Evolutionary conservation across 2,329 filamentous ascomycete species (phyloP).

Genomic region (Exophiala sp.): DNA sequence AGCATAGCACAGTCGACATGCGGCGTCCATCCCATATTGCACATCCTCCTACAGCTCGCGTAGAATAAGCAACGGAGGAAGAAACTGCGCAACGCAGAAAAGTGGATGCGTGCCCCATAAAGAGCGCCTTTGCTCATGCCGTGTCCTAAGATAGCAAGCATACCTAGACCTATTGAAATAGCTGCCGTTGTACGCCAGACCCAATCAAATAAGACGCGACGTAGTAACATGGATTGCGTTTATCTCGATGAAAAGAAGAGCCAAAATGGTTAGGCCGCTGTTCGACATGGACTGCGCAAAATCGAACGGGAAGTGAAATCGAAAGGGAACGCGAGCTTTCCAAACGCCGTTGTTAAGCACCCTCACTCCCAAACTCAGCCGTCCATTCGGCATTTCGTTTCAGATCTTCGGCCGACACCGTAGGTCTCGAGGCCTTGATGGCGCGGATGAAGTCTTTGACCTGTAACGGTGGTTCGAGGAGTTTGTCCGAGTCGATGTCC

Average conservation of each 20-base stretch:
- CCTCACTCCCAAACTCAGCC: conserved; percentile 89
- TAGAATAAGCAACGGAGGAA: too few relatives aligned
- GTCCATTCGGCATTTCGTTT: conserved; percentile 87
- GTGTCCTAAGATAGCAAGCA: neutral
- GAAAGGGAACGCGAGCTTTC: too few relatives aligned
- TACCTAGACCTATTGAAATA: neutral
- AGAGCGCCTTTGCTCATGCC: conserved; percentile 6
- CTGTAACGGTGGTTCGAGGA: conserved; percentile 78
- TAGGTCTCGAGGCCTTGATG: conserved; percentile 79
- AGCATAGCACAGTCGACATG: too few relatives aligned
- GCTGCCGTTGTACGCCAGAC: too few relatives aligned
- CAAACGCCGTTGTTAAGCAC: conserved; percentile 53
- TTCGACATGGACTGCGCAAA: too few relatives aligned
- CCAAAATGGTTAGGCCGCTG: too few relatives aligned
- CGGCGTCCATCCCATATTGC: too few relatives aligned
- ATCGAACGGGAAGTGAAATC: too few relatives aligned
- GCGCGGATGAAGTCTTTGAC: conserved; percentile 93
- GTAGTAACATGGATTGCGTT: too few relatives aligned
- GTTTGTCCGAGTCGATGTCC: conserved; percentile 72
- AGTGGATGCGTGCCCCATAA: neutral
- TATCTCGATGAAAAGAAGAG: too few relatives aligned
- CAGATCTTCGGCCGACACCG: conserved; percentile 82
- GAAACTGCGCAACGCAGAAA: neutral
- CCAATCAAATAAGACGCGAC: too few relatives aligned
- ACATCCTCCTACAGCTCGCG: too few relatives aligned